Evolutionary conservation across 805 yeast species (phyloP), one percentile per base, ranked within the genome.

Genomic region (Candida khao-thaluensis): DNA sequence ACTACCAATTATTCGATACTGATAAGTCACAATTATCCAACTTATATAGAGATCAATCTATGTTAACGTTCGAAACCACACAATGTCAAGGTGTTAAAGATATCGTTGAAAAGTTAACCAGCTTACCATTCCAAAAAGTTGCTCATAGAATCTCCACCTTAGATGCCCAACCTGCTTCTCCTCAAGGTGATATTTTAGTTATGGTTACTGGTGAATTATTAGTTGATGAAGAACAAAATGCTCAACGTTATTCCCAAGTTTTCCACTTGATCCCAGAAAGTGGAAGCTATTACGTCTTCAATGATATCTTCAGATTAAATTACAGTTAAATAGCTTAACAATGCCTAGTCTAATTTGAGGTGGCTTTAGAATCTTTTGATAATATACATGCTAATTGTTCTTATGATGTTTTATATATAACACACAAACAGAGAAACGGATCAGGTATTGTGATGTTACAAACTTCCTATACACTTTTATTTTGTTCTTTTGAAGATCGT

Each of bases 101-200:
- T 55, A 93, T 93, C 57, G 89, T 93, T 48, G 98, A 93, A 71
- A 91, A 93, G 64, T 78, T 93, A 51, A 81, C 79, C 17, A 77
- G 89, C 26, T 76, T 93, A 55, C 96, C 96, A 37, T 93, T 93
- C 76, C 83, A 77, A 62, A 89, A 89, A 69, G 97, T 93, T 42
- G 83, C 79, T 36, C 99, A 93, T 73, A 78, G 95, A 71, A 84
- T 93, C 59, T 82, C 95, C 40, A 91, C 98, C 30, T 77, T 93
- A 59, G 98, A 93, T 58, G 98, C 98, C 32, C 99, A 93, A 71
- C 99, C 99, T 35, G 96, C 95, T 26, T 84, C 95, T 42, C 87
- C 95, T 43, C 73, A 72, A 53, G 91, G 93, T 47, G 97, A 91
- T 60, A 95, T 93, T 40, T 74, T 93, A 54, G 98, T 91, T 38